Percentiles rank a stretch among this genome's conserved stretches.
phyloP scores from a whole-genome alignment of 805 yeast genomes.

The Hanseniaspora valbyensis region DNA sequence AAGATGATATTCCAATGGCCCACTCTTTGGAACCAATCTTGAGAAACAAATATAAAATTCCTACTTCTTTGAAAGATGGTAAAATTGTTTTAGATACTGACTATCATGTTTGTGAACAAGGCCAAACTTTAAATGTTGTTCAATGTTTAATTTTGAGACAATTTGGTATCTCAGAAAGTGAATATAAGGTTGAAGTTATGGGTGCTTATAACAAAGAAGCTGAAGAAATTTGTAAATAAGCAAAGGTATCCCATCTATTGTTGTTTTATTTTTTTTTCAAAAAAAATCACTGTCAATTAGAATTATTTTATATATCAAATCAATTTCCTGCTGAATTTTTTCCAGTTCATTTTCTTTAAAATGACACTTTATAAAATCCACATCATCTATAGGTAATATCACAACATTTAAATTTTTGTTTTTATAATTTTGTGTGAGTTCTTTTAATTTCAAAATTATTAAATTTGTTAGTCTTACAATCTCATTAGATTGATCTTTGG shows the following conservation, averaged over 20 bases:
- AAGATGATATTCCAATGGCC: conserved; percentile 93
- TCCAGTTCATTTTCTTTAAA: not conserved
- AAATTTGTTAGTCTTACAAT: conserved; percentile 8
- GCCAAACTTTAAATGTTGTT: conserved; percentile 72
- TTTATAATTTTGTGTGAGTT: conserved; percentile 6
- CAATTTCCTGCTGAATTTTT: not conserved
- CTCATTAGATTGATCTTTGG: not conserved
- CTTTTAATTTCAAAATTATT: conserved; percentile 4
- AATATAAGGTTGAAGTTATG: conserved; percentile 67
- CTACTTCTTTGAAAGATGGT: conserved; percentile 83
- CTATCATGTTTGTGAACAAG: conserved; percentile 66
- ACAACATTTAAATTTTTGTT: conserved; percentile 4
- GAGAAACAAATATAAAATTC: conserved; percentile 79
- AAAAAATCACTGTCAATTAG: not conserved
- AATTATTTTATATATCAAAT: not conserved
- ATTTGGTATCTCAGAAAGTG: conserved; percentile 90
- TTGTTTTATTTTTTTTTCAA: too few relatives aligned
- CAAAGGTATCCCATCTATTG: too few relatives aligned
- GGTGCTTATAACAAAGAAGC: conserved; percentile 68
- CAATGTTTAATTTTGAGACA: conserved; percentile 87
- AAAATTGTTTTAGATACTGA: conserved; percentile 69
- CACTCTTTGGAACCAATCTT: conserved; percentile 91
- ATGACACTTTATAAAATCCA: not conserved
- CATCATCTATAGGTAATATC: not conserved
- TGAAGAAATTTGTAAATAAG: conserved; percentile 27